These are phyloP conservation scores for Eucalyptus cloeziana DNA, from an alignment of 345 rosid species.

Conservation along the genomic window DNA sequence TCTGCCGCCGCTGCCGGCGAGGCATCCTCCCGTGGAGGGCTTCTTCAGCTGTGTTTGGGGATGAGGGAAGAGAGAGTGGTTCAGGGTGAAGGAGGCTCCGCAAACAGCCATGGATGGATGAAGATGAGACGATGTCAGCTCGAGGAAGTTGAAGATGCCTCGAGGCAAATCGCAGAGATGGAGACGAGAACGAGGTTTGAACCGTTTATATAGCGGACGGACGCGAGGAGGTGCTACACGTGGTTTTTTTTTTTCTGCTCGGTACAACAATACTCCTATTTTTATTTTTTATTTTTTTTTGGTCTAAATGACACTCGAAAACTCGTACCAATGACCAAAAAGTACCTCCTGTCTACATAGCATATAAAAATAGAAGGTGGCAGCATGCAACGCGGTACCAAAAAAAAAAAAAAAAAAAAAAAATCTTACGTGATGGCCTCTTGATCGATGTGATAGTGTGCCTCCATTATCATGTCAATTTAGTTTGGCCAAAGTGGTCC, in stretches of 20 bases:
- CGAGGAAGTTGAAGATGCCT: neutral
- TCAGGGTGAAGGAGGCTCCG: neutral
- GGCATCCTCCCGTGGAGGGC: neutral
- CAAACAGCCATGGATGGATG: neutral
- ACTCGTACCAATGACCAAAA: neutral
- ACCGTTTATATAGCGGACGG: neutral
- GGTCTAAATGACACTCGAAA: no score
- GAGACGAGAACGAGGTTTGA: neutral
- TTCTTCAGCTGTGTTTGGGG: neutral
- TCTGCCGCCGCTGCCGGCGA: neutral
- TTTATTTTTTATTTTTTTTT: neutral
- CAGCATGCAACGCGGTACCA: accelerated
- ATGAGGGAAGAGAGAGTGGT: neutral
- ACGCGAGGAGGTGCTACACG: neutral
- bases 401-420: neutral
- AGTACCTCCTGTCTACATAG: neutral
- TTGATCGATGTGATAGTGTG: accelerated
- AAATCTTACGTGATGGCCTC: neutral
- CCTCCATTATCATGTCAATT: neutral
- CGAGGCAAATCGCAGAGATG: neutral
- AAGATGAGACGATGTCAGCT: neutral
- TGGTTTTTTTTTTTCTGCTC: neutral
- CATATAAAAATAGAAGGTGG: no score
- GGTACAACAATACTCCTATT: accelerated
- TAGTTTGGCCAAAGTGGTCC: neutral